Evolutionary conservation across 768 basidiomycete species (phyloP), one percentile per base, ranked within the genome.

Genomic region (Lactarius pseudohatsudake): DNA sequence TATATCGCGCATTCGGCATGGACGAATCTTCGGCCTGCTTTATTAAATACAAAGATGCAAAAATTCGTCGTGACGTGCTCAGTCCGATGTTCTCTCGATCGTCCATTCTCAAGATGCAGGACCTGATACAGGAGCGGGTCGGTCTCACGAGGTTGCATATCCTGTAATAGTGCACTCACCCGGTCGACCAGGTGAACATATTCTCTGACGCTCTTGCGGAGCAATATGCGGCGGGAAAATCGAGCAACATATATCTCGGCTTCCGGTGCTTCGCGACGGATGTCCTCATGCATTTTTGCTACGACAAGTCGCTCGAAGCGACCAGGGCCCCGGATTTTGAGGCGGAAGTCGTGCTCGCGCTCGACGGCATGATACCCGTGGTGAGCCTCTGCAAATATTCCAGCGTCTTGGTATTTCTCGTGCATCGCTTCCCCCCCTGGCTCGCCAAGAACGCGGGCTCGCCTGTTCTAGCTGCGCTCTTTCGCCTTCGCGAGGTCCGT

Each of bases 241-340:
- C 61, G 7, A 66, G 61, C 15, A 76, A 80, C 62, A 67, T 81
- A 9, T 75, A 77, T 60, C 69, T 77, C n/a, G 81, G 79, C 8
- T 80, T 79, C 65, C 77, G 78, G 9, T 76, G 75, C 26, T 74
- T 76, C 5, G 76, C 77, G 26, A 67, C 81, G 4, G 80, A 81
- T n/a, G 74, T 81, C 32, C 77, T 81, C 64, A 78, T 77, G 0
- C 72, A 76, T 15, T 79, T 79, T 62, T 80, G 79, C 67, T 80
- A 79, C 60, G 76, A 75, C 2, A 69, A 69, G 69, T 72, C 72
- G 2, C 75, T 73, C 54, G 68, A 78, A 22, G 72, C 75, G 1
- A 70, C 77, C 28, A 72, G 72, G 32, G 72, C 72, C 3, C 74
- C 73, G 11, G 66, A 74, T 66, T 81, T 81, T 68, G 66, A 75